A percentile compares a stretch with the other conserved stretches of the same genome.
Conservation (phyloP, 2,329 filamentous ascomycete species). For the Colletotrichum tropicale region DNA sequence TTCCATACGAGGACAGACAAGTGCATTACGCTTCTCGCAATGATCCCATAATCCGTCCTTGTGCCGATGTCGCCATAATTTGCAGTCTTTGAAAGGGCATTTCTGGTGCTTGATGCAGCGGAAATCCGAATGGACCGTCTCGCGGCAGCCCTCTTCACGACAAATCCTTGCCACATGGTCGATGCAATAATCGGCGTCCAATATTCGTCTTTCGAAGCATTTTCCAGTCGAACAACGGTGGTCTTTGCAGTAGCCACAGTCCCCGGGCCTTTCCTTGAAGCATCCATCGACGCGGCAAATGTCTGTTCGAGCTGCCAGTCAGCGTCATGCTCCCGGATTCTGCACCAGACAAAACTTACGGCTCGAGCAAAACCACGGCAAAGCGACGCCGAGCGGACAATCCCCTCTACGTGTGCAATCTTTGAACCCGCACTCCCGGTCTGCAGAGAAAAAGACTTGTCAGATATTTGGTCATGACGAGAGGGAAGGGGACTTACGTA, state of each 20-base stretch:
- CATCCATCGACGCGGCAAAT: constrained; percentile 1
- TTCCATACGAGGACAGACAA: neutral
- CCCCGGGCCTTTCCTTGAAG: neutral
- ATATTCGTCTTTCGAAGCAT: neutral
- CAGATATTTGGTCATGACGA: neutral
- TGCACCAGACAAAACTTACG: neutral
- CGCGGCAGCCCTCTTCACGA: constrained; percentile 2
- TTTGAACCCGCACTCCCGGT: constrained; percentile 4
- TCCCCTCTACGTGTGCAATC: constrained; percentile 1
- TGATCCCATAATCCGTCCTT: neutral
- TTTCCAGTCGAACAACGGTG: constrained; percentile 1
- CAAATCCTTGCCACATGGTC: constrained; percentile 4
- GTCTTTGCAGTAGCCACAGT: constrained; percentile 4
- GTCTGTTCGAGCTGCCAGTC: neutral
- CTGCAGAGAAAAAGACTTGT: neutral
- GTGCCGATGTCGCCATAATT: neutral
- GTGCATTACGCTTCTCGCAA: constrained; percentile 7
- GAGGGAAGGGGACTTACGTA: neutral
- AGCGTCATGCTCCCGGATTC: neutral
- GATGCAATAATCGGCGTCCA: neutral
- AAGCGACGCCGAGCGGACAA: neutral
- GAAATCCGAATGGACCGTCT: neutral
- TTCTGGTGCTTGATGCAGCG: constrained; percentile 3
- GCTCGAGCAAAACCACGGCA: constrained; percentile 15
- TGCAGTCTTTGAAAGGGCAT: constrained; percentile 13